Evolutionary conservation across 139 green algal genomes (phyloP).

Genomic region (Mychonastes homosphaera): DNA sequence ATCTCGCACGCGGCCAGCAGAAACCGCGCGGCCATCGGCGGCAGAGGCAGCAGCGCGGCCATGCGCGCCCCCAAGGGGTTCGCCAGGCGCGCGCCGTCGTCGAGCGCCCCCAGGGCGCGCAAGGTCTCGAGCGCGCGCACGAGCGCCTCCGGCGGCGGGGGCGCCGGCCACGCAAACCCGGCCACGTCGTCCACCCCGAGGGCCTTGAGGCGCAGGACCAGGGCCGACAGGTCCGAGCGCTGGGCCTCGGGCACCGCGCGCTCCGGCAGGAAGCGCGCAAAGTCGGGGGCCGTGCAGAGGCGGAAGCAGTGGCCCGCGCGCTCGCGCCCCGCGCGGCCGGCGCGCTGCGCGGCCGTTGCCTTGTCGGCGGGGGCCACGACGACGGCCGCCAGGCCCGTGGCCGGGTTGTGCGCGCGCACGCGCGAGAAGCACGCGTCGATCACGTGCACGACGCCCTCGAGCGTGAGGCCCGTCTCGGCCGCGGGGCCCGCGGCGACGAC

Average conservation of each 20-base stretch:
- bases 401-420: constrained; percentile 65
- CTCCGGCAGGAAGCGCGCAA: constrained; percentile 24
- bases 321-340: constrained; percentile 64
- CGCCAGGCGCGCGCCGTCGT: constrained; percentile 64
- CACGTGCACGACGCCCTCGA: constrained; percentile 77
- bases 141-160: constrained; percentile 71
- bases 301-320: constrained; percentile 73
- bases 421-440: constrained; percentile 81
- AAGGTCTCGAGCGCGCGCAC: constrained; percentile 77
- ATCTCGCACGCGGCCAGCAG: too few species aligned
- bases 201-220: constrained; percentile 67
- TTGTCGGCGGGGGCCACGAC: constrained; percentile 44
- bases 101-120: constrained; percentile 77
- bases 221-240: constrained; percentile 48
- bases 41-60: too few species aligned
- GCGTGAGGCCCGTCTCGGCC: constrained; percentile 27
- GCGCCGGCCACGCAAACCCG: constrained; percentile 83
- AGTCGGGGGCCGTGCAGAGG: constrained; percentile 70
- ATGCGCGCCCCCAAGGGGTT: too few species aligned
- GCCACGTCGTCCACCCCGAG: constrained; percentile 85
- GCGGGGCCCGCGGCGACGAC: constrained; percentile 86
- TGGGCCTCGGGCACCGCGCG: constrained; percentile 66
- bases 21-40: too few species aligned
- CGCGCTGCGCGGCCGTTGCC: constrained; percentile 46
- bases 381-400: constrained; percentile 49